These are phyloP conservation scores for Tulasnella calospora DNA, from an alignment of 768 basidiomycete species.

Conservation along the genomic window DNA sequence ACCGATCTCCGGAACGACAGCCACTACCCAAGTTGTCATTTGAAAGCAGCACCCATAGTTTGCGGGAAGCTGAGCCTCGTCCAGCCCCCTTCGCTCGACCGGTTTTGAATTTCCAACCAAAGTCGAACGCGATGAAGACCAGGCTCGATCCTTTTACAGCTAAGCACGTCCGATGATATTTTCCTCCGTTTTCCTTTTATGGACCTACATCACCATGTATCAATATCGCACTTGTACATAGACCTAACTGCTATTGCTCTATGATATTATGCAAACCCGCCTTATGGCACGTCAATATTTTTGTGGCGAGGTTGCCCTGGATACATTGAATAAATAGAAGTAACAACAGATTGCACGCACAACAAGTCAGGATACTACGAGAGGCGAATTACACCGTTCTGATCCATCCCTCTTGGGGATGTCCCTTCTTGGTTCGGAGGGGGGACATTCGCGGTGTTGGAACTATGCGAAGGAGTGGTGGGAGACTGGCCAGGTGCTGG, in stretches of 20 bases:
- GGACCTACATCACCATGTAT: neutral
- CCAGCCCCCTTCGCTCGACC: neutral
- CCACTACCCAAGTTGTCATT: neutral
- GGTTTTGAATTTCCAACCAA: neutral
- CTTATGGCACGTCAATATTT: neutral
- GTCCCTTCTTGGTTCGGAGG: neutral
- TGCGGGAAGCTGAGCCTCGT: neutral
- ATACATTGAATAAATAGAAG: neutral
- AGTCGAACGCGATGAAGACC: conserved; percentile 2
- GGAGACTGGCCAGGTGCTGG: neutral
- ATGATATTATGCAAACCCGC: neutral
- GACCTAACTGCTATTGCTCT: neutral
- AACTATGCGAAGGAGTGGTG: neutral
- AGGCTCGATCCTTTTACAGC: neutral
- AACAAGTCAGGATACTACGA: neutral
- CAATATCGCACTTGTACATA: neutral
- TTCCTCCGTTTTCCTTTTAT: neutral
- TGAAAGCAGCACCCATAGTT: neutral
- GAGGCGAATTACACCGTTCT: conserved; percentile 1
- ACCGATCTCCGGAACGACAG: neutral
- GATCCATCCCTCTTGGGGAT: neutral
- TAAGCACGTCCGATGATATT: neutral
- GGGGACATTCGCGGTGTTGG: neutral
- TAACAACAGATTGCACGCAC: neutral
- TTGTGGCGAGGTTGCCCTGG: neutral